phyloP scores from a whole-genome alignment of 2,329 filamentous ascomycete genomes.

The Helminthosporium solani region DNA sequence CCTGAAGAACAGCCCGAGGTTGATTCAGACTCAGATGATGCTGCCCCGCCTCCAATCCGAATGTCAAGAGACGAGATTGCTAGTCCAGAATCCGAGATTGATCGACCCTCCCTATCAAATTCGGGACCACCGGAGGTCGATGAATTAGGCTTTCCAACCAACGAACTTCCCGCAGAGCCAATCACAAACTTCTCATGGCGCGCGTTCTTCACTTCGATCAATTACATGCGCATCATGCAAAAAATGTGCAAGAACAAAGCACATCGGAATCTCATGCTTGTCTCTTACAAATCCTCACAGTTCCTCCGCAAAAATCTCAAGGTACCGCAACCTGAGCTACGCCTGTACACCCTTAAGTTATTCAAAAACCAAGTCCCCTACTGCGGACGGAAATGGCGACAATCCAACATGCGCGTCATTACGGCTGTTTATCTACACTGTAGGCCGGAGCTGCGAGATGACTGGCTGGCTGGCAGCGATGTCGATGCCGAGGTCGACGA shows the following conservation, averaged over 20 bases:
- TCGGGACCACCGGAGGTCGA: slow-evolving; percentile 63
- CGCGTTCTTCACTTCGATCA: slow-evolving; percentile 94
- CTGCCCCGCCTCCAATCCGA: slow-evolving; percentile 76
- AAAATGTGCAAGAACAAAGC: slow-evolving; percentile 96
- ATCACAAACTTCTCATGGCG: slow-evolving; percentile 90
- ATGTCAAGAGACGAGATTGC: slow-evolving; percentile 50
- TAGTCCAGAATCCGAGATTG: slow-evolving; percentile 24
- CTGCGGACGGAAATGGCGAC: slow-evolving; percentile 96
- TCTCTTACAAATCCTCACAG: slow-evolving; percentile 91
- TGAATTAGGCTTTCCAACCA: slow-evolving; percentile 79
- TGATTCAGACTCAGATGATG: slow-evolving; percentile 59
- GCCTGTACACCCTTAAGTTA: slow-evolving; percentile 92
- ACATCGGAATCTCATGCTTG: slow-evolving; percentile 88
- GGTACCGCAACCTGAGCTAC: slow-evolving; percentile 81
- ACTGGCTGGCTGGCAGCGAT: slow-evolving; percentile 89
- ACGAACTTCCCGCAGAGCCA: slow-evolving; percentile 68
- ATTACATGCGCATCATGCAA: slow-evolving; percentile 92
- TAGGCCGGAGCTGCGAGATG: slow-evolving; percentile 86
- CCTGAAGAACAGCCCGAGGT: slow-evolving; percentile 21
- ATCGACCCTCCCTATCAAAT: slow-evolving; percentile 24
- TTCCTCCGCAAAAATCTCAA: slow-evolving; percentile 91
- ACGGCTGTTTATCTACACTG: slow-evolving; percentile 95
- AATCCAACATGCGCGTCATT: slow-evolving; percentile 98
- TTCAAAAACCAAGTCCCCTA: slow-evolving; percentile 99
- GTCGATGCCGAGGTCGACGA: slow-evolving; percentile 94